Conservation (phyloP, 306 rosid genomes). For the Vigna reflexopilosa region DNA sequence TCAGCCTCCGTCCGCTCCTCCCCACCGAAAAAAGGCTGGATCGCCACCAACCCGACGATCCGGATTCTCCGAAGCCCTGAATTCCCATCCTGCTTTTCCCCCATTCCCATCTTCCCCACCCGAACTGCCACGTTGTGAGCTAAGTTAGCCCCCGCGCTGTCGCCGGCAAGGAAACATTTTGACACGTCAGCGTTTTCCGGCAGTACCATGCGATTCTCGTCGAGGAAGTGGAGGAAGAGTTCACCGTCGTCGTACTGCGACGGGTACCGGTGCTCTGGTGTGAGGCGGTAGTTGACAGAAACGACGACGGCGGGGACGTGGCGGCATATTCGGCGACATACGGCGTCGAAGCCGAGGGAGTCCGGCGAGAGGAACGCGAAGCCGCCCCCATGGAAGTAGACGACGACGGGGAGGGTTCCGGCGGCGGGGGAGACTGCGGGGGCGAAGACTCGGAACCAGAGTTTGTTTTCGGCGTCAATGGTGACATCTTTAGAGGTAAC, state of each 20-base stretch:
- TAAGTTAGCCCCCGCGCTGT: slow-evolving; percentile 82
- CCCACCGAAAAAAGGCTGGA: slow-evolving; percentile 87
- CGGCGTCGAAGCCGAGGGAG: slow-evolving; percentile 53
- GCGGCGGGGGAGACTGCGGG: slow-evolving; percentile 31
- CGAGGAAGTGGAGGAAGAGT: slow-evolving; percentile 54
- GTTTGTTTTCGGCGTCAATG: slow-evolving; percentile 52
- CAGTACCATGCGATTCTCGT: slow-evolving; percentile 32
- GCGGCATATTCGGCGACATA: slow-evolving; percentile 58
- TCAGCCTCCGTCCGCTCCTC: slow-evolving; percentile 73
- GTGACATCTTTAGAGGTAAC: slow-evolving; percentile 63
- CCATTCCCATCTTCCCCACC: not conserved
- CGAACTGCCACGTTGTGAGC: slow-evolving; percentile 71
- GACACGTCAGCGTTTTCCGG: slow-evolving; percentile 62
- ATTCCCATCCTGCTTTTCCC: not conserved
- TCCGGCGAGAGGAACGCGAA: slow-evolving; percentile 57
- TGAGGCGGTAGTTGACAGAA: slow-evolving; percentile 77
- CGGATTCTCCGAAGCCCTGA: not conserved
- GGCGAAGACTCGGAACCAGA: slow-evolving; percentile 66
- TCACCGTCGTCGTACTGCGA: slow-evolving; percentile 77
- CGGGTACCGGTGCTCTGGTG: slow-evolving; percentile 71
- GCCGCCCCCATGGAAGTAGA: slow-evolving; percentile 57
- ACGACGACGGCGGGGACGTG: slow-evolving; percentile 54
- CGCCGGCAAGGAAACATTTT: slow-evolving; percentile 66
- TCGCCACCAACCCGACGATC: slow-evolving; percentile 55
- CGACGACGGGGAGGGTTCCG: slow-evolving; percentile 7